A percentile compares a stretch with the other conserved stretches of the same genome.
These are phyloP conservation scores for Gyrodon lividus DNA, from an alignment of 768 basidiomycete genomes.

Conservation along the genomic window DNA sequence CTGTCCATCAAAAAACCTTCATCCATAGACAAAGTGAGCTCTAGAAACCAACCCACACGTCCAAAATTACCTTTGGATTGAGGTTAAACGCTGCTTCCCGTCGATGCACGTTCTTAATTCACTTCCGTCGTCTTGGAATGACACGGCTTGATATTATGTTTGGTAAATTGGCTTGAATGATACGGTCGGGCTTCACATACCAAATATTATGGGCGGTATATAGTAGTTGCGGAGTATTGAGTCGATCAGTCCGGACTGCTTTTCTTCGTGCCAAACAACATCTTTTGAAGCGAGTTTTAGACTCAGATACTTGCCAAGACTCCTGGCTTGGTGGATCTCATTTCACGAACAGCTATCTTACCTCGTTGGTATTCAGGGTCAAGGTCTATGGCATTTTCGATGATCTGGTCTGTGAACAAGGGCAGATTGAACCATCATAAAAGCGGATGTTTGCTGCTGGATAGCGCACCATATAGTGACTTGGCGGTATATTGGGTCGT, in stretches of 20 bases:
- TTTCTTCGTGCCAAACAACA: conserved; percentile 62
- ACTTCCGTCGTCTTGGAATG: conserved; percentile 37
- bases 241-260: conserved; percentile 62
- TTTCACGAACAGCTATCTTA: conserved; percentile 20
- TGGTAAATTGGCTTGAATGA: conserved; percentile 1
- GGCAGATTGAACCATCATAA: not conserved
- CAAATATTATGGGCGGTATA: conserved; percentile 66
- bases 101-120: conserved; percentile 60
- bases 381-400: conserved; percentile 47
- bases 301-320: not conserved
- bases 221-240: conserved; percentile 64
- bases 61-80: conserved; percentile 50
- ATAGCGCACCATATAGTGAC: conserved; percentile 41
- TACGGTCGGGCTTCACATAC: conserved; percentile 33
- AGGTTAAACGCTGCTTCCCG: conserved; percentile 72
- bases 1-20: conserved; percentile 54
- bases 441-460: not conserved
- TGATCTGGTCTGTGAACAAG: conserved; percentile 43
- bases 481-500: conserved; percentile 42
- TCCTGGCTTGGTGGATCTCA: not conserved
- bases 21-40: not conserved
- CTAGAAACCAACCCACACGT: not conserved
- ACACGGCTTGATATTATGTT: conserved; percentile 35
- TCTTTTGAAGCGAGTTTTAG: conserved; percentile 35
- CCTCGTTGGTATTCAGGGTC: conserved; percentile 70